Conservation (phyloP, 2,329 filamentous ascomycete species). For the Calonectria pseudoturangicola region DNA sequence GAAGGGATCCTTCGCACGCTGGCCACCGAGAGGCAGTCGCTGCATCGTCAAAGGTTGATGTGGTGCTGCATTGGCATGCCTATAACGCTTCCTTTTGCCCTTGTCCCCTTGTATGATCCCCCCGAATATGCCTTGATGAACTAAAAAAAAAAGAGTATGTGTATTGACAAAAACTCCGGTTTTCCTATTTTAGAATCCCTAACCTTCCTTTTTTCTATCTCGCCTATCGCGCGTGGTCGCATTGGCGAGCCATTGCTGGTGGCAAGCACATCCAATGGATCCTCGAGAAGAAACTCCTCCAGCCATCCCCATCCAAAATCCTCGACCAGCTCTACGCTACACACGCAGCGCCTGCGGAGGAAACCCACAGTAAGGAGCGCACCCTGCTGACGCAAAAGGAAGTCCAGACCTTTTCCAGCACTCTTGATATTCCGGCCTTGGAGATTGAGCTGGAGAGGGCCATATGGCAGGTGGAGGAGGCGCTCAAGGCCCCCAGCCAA, state of each 20-base stretch:
- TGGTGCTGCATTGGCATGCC: constrained; percentile 91
- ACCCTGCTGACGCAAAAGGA: constrained; percentile 70
- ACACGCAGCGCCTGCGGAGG: constrained; percentile 57
- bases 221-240: constrained; percentile 91
- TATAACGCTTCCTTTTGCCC: constrained; percentile 85
- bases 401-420: constrained; percentile 75
- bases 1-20: constrained; percentile 79
- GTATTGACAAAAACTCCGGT: not conserved
- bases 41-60: constrained; percentile 85
- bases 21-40: constrained; percentile 85
- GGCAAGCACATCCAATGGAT: constrained; percentile 91
- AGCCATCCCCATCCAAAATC: constrained; percentile 77
- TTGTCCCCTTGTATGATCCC: constrained; percentile 86
- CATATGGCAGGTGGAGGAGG: constrained; percentile 81
- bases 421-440: constrained; percentile 80
- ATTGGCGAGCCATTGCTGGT: constrained; percentile 90
- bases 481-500: constrained; percentile 63
- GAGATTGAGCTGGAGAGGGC: constrained; percentile 84
- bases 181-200: constrained; percentile 77
- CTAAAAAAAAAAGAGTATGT: not conserved
- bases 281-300: constrained; percentile 82
- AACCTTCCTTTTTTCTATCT: constrained; percentile 99
- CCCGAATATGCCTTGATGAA: not conserved
- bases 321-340: constrained; percentile 84
- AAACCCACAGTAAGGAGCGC: constrained; percentile 56